phyloP scores from a whole-genome alignment of 2,329 filamentous ascomycete genomes.

The Coniochaeta prunicola region DNA sequence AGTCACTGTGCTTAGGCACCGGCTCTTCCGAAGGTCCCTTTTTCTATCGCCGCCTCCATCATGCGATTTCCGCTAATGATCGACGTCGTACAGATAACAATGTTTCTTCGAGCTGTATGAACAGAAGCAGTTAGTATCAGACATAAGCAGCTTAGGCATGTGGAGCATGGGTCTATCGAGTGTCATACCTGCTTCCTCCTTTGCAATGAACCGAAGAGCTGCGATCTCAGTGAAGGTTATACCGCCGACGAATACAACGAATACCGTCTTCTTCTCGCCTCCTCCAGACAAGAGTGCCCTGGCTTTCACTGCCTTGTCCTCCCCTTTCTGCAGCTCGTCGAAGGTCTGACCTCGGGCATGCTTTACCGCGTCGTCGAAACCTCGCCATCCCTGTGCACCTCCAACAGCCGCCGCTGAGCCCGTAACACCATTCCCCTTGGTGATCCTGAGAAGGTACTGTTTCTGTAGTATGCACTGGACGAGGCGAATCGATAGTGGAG shows the following conservation, averaged over 20 bases:
- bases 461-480: conserved; percentile 94
- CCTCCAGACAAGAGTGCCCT: conserved; percentile 73
- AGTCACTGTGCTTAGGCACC: background rate
- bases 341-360: conserved; percentile 84
- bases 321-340: conserved; percentile 84
- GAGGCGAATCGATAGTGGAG: conserved; percentile 82
- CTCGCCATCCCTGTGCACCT: conserved; percentile 75
- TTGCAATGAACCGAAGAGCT: conserved; percentile 81
- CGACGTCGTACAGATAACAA: conserved; percentile 88
- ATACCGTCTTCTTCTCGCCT: conserved; percentile 72
- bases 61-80: conserved; percentile 85
- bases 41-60: conserved; percentile 80
- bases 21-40: conserved; percentile 48
- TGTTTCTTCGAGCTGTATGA: conserved; percentile 59
- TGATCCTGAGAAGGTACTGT: conserved; percentile 66
- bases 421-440: conserved; percentile 50
- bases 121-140: conserved; percentile 4
- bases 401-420: conserved; percentile 42
- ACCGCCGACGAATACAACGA: conserved; percentile 97
- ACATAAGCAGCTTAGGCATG: background rate
- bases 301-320: conserved; percentile 87
- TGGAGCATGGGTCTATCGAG: background rate
- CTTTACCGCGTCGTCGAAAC: conserved; percentile 88
- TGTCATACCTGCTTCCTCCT: conserved; percentile 63
- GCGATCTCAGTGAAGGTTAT: conserved; percentile 96